A percentile compares a stretch with the other conserved stretches of the same genome.
Conservation (phyloP, 2,329 filamentous ascomycete genomes). For the Clarireedia homoeocarpa region DNA sequence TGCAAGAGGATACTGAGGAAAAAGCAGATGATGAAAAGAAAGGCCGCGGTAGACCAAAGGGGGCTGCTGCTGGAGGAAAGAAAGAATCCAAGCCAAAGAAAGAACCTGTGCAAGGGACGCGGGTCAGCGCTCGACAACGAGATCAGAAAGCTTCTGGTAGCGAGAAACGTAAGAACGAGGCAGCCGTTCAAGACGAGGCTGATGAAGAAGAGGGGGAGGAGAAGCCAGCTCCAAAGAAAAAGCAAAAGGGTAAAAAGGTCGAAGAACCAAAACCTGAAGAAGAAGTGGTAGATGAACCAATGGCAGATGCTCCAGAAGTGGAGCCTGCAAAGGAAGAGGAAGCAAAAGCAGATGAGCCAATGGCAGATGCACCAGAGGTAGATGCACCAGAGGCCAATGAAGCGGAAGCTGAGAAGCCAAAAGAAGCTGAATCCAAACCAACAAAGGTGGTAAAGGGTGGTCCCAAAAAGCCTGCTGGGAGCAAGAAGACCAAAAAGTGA, state of each 20-base stretch:
- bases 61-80: not conserved
- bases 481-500: slow-evolving; percentile 5
- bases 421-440: not conserved
- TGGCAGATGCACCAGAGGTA: not conserved
- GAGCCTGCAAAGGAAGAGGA: too few species aligned
- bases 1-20: not conserved
- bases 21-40: not conserved
- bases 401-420: not conserved
- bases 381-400: not conserved
- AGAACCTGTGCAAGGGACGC: not conserved
- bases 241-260: not conserved
- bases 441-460: not conserved
- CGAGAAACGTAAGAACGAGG: slow-evolving; percentile 5
- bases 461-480: not conserved
- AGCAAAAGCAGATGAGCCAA: too few species aligned
- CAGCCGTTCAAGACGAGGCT: not conserved
- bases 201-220: not conserved
- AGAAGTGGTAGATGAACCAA: not conserved
- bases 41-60: not conserved
- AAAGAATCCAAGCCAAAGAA: not conserved
- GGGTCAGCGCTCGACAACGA: not conserved
- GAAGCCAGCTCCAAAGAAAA: slow-evolving; percentile 2
- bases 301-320: too few species aligned
- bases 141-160: not conserved
- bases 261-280: not conserved